phyloP scores from a whole-genome alignment of 495 filamentous ascomycete genomes.

The Clavariopsis aquatica region DNA sequence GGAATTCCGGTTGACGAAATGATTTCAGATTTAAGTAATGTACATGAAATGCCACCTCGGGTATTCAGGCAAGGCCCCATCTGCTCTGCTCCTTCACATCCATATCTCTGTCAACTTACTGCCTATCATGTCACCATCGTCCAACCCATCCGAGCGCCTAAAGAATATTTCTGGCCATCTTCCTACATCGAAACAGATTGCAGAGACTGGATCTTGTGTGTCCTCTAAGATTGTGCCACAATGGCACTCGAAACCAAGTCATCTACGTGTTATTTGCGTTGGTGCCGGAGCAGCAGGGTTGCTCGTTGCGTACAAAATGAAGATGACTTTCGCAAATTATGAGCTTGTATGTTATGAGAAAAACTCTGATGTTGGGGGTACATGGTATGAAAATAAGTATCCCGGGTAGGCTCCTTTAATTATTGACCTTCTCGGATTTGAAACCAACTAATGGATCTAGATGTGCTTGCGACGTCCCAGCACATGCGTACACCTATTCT shows the following conservation, averaged over 20 bases:
- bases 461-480: conserved; percentile 10
- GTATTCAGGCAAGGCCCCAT: no score
- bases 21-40: neutral
- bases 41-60: no score
- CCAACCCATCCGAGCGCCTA: conserved; percentile 1
- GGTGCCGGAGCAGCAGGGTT: conserved; percentile 9
- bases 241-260: conserved; percentile 8
- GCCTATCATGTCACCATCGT: no score
- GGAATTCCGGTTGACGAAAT: neutral
- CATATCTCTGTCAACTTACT: no score
- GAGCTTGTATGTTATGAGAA: conserved; percentile 25
- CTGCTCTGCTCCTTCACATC: no score
- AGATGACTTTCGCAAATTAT: neutral
- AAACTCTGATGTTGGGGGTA: conserved; percentile 7
- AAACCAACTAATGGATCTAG: no score
- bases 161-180: neutral
- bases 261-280: conserved; percentile 4
- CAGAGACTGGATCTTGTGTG: neutral
- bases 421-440: no score
- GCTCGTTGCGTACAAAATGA: neutral
- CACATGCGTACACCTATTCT: conserved; percentile 38
- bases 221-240: neutral
- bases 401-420: no score
- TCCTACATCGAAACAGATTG: neutral
- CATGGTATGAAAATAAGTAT: conserved; percentile 20